These are phyloP conservation scores for Oxyria digyna DNA, from an alignment of 148 eudicot genomes.

Conservation along the genomic window DNA sequence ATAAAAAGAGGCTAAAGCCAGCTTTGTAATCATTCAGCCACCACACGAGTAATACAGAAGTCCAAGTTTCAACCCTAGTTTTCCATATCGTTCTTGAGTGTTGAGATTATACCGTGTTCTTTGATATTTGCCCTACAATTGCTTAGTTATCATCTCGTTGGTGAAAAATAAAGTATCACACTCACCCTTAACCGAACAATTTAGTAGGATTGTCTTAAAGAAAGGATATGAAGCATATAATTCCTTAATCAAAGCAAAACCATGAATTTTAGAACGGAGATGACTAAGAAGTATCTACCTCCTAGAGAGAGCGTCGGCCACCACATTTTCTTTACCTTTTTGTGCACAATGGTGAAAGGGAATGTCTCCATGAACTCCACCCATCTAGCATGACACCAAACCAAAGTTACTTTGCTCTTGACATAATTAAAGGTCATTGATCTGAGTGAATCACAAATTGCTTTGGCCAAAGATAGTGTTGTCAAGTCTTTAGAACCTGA, in stretches of 20 bases:
- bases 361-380: neutral
- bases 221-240: neutral
- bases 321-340: neutral
- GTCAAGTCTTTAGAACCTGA: neutral
- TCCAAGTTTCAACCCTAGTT: too few species aligned
- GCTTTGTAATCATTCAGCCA: too few species aligned
- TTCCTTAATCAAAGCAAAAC: neutral
- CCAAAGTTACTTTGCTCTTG: neutral
- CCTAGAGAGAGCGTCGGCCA: neutral
- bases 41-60: too few species aligned
- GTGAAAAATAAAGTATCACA: too few species aligned
- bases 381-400: neutral
- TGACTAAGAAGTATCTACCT: neutral
- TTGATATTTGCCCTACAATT: too few species aligned
- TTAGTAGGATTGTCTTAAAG: neutral
- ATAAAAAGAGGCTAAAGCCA: too few species aligned
- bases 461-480: neutral
- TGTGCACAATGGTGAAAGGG: neutral
- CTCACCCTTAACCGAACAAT: too few species aligned
- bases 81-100: too few species aligned
- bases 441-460: neutral
- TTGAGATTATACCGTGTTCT: too few species aligned
- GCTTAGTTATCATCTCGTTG: too few species aligned
- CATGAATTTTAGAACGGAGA: neutral
- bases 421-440: neutral